A percentile compares a stretch with the other conserved stretches of the same genome.
Evolutionary conservation across 208 protist species (phyloP).

Genomic region (Trypanosoma platydactyli): DNA sequence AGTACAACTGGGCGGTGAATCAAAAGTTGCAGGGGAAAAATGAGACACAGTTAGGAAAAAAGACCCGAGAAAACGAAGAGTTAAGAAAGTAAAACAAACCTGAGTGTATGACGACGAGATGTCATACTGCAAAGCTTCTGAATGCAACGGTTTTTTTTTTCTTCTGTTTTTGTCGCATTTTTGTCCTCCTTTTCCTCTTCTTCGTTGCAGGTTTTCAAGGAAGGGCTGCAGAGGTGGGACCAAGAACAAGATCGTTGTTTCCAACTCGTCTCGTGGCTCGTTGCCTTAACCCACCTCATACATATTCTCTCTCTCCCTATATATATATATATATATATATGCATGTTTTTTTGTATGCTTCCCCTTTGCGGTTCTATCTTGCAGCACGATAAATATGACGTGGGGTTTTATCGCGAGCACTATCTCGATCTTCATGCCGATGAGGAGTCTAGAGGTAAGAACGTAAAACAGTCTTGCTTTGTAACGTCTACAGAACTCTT

Average conservation of each 20-base stretch:
- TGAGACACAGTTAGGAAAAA: too few relatives aligned
- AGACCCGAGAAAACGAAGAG: too few relatives aligned
- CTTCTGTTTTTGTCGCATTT: neutral
- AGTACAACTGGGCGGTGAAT: neutral
- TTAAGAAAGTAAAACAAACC: too few relatives aligned
- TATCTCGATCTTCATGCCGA: constrained; percentile 63
- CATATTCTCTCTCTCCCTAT: too few relatives aligned
- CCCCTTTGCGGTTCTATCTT: neutral
- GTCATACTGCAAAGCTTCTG: too few relatives aligned
- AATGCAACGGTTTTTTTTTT: too few relatives aligned
- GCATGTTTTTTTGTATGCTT: neutral
- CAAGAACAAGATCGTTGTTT: neutral
- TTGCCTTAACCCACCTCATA: too few relatives aligned
- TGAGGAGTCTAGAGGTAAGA: constrained; percentile 30
- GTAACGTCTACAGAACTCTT: constrained; percentile 40
- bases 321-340: too few relatives aligned
- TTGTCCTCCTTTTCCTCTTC: constrained; percentile 19
- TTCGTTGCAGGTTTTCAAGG: neutral
- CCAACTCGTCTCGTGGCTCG: too few relatives aligned
- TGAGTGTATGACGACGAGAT: too few relatives aligned
- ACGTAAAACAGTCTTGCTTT: constrained; percentile 43
- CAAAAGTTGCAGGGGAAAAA: too few relatives aligned
- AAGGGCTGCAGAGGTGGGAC: too few relatives aligned
- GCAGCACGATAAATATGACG: neutral
- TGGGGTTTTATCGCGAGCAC: constrained; percentile 27